These are phyloP conservation scores for Nyssa sinensis DNA, from an alignment of 148 eudicot species.

Conservation along the genomic window DNA sequence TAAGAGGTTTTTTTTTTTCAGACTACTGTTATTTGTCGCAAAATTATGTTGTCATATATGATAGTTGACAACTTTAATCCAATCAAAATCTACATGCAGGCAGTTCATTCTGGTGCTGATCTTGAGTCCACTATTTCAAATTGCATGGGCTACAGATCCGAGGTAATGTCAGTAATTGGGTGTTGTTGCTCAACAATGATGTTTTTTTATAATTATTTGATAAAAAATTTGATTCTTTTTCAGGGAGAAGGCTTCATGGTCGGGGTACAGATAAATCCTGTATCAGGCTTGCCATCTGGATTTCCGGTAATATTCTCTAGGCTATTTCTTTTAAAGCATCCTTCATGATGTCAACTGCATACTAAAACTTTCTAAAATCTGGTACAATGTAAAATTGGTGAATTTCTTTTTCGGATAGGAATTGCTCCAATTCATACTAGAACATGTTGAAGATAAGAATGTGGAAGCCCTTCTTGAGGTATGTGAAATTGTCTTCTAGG, in stretches of 20 bases:
- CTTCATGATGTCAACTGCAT: not conserved
- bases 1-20: too few relatives aligned
- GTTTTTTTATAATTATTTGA: constrained; percentile 12
- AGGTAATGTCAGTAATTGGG: constrained; percentile 46
- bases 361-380: not conserved
- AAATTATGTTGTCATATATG: not conserved
- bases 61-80: not conserved
- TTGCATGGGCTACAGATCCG: constrained; percentile 84
- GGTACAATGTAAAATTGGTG: constrained; percentile 4
- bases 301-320: constrained; percentile 50
- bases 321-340: not conserved
- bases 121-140: constrained; percentile 86
- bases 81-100: constrained; percentile 41
- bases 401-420: constrained; percentile 48
- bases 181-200: constrained; percentile 14
- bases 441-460: constrained; percentile 80
- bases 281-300: constrained; percentile 89
- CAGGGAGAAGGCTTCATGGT: constrained; percentile 99
- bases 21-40: not conserved
- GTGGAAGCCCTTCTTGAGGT: constrained; percentile 94
- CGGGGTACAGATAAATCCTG: constrained; percentile 89
- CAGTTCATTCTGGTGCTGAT: constrained; percentile 99
- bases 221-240: constrained; percentile 19
- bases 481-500: constrained; percentile 9
- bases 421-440: constrained; percentile 73